Conservation (phyloP, 164 flowering plant species). For the Tinospora cordifolia region DNA sequence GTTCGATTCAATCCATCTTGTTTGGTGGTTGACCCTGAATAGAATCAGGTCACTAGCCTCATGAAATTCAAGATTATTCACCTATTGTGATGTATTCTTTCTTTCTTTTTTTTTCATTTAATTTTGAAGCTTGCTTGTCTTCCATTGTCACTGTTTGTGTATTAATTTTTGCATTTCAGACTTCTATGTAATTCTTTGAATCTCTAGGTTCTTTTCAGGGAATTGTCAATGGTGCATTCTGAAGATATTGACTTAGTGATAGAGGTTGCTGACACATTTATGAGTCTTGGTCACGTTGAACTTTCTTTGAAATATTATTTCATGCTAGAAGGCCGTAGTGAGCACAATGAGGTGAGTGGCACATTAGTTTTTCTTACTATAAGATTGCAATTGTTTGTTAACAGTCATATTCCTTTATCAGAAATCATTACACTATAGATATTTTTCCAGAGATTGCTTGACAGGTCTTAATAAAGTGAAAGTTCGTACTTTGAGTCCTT, state of each 20-base stretch:
- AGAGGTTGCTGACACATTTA: conserved; percentile 45
- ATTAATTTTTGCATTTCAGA: no score
- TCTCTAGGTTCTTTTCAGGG: conserved; percentile 37
- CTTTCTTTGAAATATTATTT: conserved; percentile 54
- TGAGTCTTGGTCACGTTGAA: conserved; percentile 36
- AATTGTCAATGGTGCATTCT: conserved; percentile 25
- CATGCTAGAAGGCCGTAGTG: conserved; percentile 34
- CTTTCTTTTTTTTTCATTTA: neutral
- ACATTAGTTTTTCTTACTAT: neutral
- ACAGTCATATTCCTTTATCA: no score
- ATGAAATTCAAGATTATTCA: neutral
- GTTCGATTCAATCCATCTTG: conserved; percentile 19
- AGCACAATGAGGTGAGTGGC: conserved; percentile 31
- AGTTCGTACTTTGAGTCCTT: neutral
- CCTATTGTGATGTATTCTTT: neutral
- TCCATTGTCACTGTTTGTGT: neutral
- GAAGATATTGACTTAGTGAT: conserved; percentile 30
- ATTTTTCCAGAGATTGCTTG: neutral
- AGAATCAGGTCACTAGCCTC: neutral
- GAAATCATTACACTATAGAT: neutral
- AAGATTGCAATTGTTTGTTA: neutral
- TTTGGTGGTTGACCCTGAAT: neutral
- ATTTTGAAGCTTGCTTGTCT: neutral
- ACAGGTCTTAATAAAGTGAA: neutral
- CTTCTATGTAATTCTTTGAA: neutral